phyloP scores from a whole-genome alignment of 495 filamentous ascomycete genomes.

The Apiosordaria backusii region DNA sequence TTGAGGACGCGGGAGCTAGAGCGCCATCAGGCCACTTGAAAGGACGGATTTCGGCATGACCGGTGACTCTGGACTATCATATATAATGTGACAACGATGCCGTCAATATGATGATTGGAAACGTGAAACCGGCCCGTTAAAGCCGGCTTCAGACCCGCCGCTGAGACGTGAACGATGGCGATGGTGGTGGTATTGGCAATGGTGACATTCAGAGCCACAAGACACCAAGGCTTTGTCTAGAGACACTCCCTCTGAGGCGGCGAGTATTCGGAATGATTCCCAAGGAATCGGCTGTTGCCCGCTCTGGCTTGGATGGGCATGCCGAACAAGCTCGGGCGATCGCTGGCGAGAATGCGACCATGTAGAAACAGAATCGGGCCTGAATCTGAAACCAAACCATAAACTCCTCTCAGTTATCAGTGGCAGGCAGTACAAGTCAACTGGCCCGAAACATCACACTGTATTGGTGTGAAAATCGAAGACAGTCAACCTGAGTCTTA shows the following conservation, averaged over 20 bases:
- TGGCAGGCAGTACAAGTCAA: too few species aligned
- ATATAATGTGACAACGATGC: neutral
- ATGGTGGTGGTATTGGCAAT: neutral
- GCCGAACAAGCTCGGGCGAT: too few species aligned
- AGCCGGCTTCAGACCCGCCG: neutral
- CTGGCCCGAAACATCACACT: too few species aligned
- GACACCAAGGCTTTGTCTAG: neutral
- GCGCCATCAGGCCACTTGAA: neutral
- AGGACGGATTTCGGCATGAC: conserved; percentile 10
- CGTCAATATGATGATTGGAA: neutral
- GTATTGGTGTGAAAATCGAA: too few species aligned
- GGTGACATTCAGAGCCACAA: neutral
- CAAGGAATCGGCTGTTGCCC: too few species aligned
- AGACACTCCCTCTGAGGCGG: neutral
- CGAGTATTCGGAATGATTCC: too few species aligned
- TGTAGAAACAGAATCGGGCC: too few species aligned
- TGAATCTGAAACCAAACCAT: too few species aligned
- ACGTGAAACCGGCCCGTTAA: neutral
- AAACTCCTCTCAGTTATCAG: too few species aligned
- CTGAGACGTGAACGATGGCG: neutral
- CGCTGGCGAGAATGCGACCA: too few species aligned
- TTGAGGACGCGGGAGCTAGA: neutral
- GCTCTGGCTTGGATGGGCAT: too few species aligned
- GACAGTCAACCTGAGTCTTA: too few species aligned
- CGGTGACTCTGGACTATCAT: neutral